Evolutionary conservation across 805 yeast species (phyloP).

Genomic region (Saccharomycopsis sp.): DNA sequence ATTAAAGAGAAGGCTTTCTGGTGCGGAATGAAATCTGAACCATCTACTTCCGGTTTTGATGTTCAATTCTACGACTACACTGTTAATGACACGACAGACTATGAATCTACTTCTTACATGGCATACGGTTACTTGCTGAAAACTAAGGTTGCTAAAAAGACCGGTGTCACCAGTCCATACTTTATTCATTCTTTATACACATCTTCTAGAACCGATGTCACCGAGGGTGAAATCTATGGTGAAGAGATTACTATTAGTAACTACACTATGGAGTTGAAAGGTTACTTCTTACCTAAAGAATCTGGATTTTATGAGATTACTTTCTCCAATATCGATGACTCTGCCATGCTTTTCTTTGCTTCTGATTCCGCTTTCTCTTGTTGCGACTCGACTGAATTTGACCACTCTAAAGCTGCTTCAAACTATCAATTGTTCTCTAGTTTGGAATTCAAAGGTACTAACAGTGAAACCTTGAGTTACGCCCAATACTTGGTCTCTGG

Average conservation of each 20-base stretch:
- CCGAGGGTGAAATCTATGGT: conserved; percentile 20
- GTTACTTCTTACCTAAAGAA: conserved; percentile 27
- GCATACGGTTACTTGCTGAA: conserved; percentile 1
- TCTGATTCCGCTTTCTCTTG: conserved; percentile 31
- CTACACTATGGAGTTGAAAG: conserved; percentile 27
- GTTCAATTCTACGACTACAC: conserved; percentile 4
- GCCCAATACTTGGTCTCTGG: conserved; percentile 24
- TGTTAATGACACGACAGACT: conserved; percentile 1
- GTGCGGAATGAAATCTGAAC: neutral
- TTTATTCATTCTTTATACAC: neutral
- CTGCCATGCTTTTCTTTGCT: conserved; percentile 30
- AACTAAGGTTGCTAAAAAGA: neutral
- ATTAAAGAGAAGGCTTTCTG: neutral
- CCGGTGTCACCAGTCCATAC: conserved; percentile 2
- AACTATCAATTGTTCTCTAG: conserved; percentile 10
- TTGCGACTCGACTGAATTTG: conserved; percentile 23
- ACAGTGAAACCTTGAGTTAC: neutral
- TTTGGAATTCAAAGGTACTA: conserved; percentile 1
- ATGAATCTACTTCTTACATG: neutral
- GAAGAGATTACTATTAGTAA: conserved; percentile 21
- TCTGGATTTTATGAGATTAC: conserved; percentile 29
- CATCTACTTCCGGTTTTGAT: conserved; percentile 4
- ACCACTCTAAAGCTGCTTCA: conserved; percentile 4
- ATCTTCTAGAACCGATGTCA: conserved; percentile 1
- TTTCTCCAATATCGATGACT: conserved; percentile 28